Percentiles rank a stretch among this genome's conserved stretches.
Conservation (phyloP, 805 yeast genomes). For the Cephaloascus fragrans region DNA sequence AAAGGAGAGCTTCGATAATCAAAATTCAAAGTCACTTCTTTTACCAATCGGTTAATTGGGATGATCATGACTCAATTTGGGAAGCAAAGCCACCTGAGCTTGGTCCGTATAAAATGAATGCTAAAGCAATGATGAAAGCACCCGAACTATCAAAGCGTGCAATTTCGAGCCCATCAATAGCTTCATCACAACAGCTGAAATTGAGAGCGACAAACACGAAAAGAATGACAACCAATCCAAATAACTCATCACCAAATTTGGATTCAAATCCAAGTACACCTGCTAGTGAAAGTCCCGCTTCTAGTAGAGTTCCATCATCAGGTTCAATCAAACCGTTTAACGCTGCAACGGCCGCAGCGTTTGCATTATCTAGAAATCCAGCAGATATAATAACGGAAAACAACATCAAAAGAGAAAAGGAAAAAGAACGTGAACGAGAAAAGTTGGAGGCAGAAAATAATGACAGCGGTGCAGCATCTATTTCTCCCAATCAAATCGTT, state of each 20-base stretch:
- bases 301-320: conserved; percentile 1
- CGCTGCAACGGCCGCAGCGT: conserved; percentile 9
- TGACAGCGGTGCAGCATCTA: not conserved
- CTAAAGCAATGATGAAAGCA: conserved; percentile 70
- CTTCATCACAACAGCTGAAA: no score
- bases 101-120: conserved; percentile 65
- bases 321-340: conserved; percentile 1
- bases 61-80: conserved; percentile 50
- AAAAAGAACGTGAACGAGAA: not conserved
- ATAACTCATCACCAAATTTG: conserved; percentile 5
- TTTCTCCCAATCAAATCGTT: not conserved
- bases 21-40: conserved; percentile 57
- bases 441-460: not conserved
- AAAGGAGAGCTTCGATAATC: conserved; percentile 46
- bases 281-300: not conserved
- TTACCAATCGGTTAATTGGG: conserved; percentile 47
- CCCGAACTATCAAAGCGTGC: conserved; percentile 34
- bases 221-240: not conserved
- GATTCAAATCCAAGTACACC: conserved; percentile 1
- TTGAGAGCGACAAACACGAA: not conserved
- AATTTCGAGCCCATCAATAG: conserved; percentile 5
- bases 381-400: conserved; percentile 2
- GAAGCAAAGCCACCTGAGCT: conserved; percentile 47
- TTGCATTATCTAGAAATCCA: conserved; percentile 6
- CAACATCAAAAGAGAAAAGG: not conserved